Conservation (phyloP, 2,329 filamentous ascomycete species). For the Pyricularia pennisetigena region DNA sequence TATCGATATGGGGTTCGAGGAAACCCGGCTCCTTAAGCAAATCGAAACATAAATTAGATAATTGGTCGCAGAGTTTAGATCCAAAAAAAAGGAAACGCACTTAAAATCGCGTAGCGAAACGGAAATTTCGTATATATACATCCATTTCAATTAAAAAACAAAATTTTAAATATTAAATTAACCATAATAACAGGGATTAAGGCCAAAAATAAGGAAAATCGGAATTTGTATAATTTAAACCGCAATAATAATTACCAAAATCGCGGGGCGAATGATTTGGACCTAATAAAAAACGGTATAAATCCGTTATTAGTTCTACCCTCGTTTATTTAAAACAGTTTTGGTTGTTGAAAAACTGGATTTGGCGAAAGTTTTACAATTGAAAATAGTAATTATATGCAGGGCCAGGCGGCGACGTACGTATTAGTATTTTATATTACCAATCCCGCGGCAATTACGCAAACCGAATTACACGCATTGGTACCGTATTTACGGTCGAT, state of each 20-base stretch:
- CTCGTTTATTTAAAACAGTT: too few species aligned
- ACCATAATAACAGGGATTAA: slow-evolving; percentile 49
- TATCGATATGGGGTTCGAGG: not conserved
- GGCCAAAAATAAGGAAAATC: slow-evolving; percentile 54
- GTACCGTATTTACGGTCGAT: too few species aligned
- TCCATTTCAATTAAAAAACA: not conserved
- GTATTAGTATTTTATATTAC: too few species aligned
- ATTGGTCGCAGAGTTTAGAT: slow-evolving; percentile 62
- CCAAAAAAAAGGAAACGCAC: slow-evolving; percentile 63
- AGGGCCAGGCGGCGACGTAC: too few species aligned
- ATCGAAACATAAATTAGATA: slow-evolving; percentile 25
- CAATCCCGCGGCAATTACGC: too few species aligned
- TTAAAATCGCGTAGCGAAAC: slow-evolving; percentile 66
- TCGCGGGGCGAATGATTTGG: slow-evolving; percentile 36
- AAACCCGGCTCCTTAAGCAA: too few species aligned
- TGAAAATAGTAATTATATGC: too few species aligned
- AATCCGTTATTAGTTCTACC: slow-evolving; percentile 31
- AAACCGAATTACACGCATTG: too few species aligned
- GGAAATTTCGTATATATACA: slow-evolving; percentile 58
- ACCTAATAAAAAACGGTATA: slow-evolving; percentile 38
- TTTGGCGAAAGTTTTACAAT: too few species aligned
- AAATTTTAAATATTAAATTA: not conserved
- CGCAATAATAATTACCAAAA: slow-evolving; percentile 56
- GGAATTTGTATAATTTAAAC: slow-evolving; percentile 52
- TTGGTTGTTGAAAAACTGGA: too few species aligned